Percentiles rank a stretch among this genome's conserved stretches.
phyloP scores from a whole-genome alignment of 208 protist species.

The Wallacemonas collosoma region DNA sequence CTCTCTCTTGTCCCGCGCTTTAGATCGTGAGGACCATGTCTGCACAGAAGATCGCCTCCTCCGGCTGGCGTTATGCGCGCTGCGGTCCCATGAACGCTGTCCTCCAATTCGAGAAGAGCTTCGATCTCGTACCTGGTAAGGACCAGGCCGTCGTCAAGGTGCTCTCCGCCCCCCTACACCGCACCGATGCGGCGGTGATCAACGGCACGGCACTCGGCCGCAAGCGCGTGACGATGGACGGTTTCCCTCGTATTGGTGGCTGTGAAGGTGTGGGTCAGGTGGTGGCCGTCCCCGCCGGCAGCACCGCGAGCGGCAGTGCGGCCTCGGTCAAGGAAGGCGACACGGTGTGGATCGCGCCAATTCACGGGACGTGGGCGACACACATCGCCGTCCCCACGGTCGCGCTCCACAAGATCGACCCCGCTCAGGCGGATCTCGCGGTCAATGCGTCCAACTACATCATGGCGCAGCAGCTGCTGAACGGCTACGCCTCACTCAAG shows the following conservation, averaged over 20 bases:
- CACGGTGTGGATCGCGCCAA: conserved; percentile 69
- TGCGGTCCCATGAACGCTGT: conserved; percentile 58
- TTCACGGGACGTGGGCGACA: conserved; percentile 73
- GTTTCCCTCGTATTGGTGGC: conserved; percentile 60
- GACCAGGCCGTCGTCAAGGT: conserved; percentile 70
- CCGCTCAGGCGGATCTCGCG: conserved; percentile 47
- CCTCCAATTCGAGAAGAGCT: conserved; percentile 45
- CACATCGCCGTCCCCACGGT: conserved; percentile 39
- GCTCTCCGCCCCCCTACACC: conserved; percentile 58
- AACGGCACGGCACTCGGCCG: conserved; percentile 69
- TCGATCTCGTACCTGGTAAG: conserved; percentile 48
- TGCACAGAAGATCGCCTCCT: conserved; percentile 43
- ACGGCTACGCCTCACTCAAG: conserved; percentile 51
- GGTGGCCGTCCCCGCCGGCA: conserved; percentile 20
- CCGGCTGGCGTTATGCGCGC: conserved; percentile 69
- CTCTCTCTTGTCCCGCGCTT: background rate
- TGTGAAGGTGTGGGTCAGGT: conserved; percentile 74
- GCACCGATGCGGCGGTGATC: conserved; percentile 64
- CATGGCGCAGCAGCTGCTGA: conserved; percentile 62
- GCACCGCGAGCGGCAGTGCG: conserved; percentile 4
- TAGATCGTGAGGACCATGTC: conserved; percentile 31
- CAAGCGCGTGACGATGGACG: conserved; percentile 34
- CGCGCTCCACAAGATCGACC: conserved; percentile 61
- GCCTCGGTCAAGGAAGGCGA: conserved; percentile 66
- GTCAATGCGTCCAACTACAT: conserved; percentile 73